A percentile compares a stretch with the other conserved stretches of the same genome.
Conservation (phyloP, 176 grass and related monocot species). For the Guadua angustifolia region DNA sequence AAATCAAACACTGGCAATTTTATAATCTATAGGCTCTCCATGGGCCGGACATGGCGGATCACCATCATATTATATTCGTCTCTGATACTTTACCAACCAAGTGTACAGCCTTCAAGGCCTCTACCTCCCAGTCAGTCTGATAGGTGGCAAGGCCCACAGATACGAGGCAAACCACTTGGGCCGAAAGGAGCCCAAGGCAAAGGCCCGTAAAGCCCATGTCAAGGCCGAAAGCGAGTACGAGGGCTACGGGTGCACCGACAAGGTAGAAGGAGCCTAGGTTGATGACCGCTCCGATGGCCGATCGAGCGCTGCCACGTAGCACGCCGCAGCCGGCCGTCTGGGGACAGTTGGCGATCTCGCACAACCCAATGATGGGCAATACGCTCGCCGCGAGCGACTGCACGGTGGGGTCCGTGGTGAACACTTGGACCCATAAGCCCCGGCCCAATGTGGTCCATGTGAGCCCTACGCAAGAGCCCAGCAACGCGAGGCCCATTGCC, state of each 20-base stretch:
- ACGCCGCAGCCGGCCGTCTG: constrained; percentile 43
- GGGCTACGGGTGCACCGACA: background rate
- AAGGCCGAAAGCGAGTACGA: background rate
- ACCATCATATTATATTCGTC: background rate
- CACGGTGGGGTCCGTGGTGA: constrained; percentile 22
- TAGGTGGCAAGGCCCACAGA: background rate
- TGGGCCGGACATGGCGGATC: background rate
- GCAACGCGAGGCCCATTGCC: background rate
- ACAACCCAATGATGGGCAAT: constrained; percentile 40
- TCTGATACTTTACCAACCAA: background rate
- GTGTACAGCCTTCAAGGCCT: background rate
- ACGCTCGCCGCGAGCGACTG: constrained; percentile 8
- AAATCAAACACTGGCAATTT: too few species aligned
- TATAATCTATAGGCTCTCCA: too few species aligned
- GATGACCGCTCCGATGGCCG: background rate
- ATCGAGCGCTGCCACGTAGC: background rate
- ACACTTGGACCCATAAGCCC: constrained; percentile 21
- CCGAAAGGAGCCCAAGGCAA: background rate
- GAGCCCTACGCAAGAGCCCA: constrained; percentile 1
- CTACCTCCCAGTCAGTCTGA: background rate
- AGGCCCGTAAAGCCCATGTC: background rate
- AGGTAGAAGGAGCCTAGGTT: background rate
- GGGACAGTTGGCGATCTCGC: constrained; percentile 39
- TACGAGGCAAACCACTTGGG: background rate
- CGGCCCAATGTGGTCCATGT: background rate